Conservation (phyloP, 345 rosid species). For the Excoecaria agallocha region DNA sequence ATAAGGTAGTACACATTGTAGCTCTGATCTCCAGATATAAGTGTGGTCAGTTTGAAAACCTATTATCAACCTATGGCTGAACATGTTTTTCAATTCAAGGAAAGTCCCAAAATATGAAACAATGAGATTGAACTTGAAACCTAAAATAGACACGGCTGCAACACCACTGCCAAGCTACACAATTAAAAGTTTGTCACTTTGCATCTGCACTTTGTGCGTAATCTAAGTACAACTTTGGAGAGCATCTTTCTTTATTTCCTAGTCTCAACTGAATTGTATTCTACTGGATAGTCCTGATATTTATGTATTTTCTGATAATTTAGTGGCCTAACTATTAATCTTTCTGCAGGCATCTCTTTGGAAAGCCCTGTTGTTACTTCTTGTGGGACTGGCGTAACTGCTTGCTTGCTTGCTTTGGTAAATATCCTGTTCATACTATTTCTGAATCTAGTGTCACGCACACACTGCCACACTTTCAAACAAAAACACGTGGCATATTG, state of each 20-base stretch:
- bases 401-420: constrained; percentile 92
- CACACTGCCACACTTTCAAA: background rate
- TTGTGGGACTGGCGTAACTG: constrained; percentile 93
- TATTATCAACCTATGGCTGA: no score
- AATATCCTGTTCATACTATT: constrained; percentile 5
- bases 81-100: background rate
- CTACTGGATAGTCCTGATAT: background rate
- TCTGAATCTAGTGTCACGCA: background rate
- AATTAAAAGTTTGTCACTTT: background rate
- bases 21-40: background rate
- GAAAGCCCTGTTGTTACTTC: constrained; percentile 69
- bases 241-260: no score
- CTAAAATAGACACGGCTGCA: background rate
- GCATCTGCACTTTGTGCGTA: background rate
- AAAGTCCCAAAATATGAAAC: background rate
- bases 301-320: background rate
- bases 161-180: background rate
- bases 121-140: background rate
- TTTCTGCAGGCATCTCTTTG: constrained; percentile 72
- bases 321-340: background rate
- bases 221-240: background rate
- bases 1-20: background rate
- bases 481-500: background rate
- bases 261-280: background rate
- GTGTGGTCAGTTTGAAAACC: no score